Evolutionary conservation across 2,329 filamentous ascomycete species (phyloP), one percentile per base, ranked within the genome.

Genomic region (Neonectria sp.): DNA sequence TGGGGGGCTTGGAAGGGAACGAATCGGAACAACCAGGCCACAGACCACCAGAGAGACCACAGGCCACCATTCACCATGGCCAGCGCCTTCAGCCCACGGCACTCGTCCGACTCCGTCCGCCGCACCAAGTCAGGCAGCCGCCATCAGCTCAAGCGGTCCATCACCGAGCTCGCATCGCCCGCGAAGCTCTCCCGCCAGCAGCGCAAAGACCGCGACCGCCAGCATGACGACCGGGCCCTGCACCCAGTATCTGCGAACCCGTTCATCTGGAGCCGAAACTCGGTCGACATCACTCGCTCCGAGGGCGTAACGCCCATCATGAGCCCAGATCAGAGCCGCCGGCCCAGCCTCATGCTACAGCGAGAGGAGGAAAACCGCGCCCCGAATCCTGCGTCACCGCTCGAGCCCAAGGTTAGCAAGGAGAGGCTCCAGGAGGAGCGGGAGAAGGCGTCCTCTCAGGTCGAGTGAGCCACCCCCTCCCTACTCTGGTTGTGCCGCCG

Each of bases 71-170:
- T 13, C 55, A 49, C 74, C 67, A 74, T 74, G 62, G 65, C 74
- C 64, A 75, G 63, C 65, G 21, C 15, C 29, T 72, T 68, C 60
- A 70, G 71, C 63, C 74, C 74, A 33, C 73, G 73, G 57, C 67
- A 74, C 66, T 76, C 74, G 33, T 43, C 64, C 63, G 71, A 74
- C 59, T 72, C 73, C 31, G 67, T 72, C 33, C 71, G 75, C 46
- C 73, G 71, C 51, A 62, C 69, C 63, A 75, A 73, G 60, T 69
- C 74, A 29, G 73, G 72, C 75, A 71, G 75, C 78, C 84, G 84
- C 65, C 88, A 89, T 72, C 86, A 88, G 71, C 81, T 89, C 67
- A 86, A 83, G 67, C 85, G 87, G 37, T 90, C 89, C 53, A 83
- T 89, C 65, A 85, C 85, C 51, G 88, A 89, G 70, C 73, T 88